These are phyloP conservation scores for Andrographis paniculata DNA, from an alignment of 305 asterid species.

Conservation along the genomic window DNA sequence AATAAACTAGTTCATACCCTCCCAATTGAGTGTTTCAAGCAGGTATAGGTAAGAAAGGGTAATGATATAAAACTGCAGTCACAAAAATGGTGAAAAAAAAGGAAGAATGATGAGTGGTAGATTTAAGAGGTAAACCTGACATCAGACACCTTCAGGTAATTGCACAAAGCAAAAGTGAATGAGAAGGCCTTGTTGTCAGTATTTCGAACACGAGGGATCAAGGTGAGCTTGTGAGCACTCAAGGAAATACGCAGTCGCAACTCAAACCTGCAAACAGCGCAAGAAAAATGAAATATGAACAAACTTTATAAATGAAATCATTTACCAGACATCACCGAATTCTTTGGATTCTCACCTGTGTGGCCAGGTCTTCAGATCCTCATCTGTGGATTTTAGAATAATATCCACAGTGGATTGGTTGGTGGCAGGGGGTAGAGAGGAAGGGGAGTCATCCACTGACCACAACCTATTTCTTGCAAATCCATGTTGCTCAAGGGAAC, in stretches of 20 bases:
- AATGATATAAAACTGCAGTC: no score
- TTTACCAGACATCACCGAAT: background rate
- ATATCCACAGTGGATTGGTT: slow-evolving; percentile 62
- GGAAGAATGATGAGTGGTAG: slow-evolving; percentile 6
- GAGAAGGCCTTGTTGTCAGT: slow-evolving; percentile 59
- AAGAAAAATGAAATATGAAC: slow-evolving; percentile 10
- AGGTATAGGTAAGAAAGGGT: no score
- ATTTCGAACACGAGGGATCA: slow-evolving; percentile 72
- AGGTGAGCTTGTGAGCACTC: slow-evolving; percentile 59
- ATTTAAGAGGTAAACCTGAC: slow-evolving; percentile 25
- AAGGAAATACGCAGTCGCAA: slow-evolving; percentile 63
- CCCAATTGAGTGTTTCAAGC: no score
- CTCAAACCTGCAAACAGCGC: slow-evolving; percentile 60
- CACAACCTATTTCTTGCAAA: slow-evolving; percentile 73
- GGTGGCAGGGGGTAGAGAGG: slow-evolving; percentile 52
- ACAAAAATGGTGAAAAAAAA: slow-evolving; percentile 14
- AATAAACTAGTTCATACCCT: slow-evolving; percentile 6
- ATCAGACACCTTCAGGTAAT: slow-evolving; percentile 54
- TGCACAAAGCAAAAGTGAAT: slow-evolving; percentile 64
- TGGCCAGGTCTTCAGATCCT: slow-evolving; percentile 76
- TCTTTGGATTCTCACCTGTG: slow-evolving; percentile 45
- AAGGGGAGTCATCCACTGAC: slow-evolving; percentile 68
- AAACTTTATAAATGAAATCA: background rate
- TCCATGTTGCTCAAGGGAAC: slow-evolving; percentile 74
- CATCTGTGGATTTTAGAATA: slow-evolving; percentile 67